Base-by-base conservation (phyloP, 2,329 filamentous ascomycete species). In the Ceratocystis destructans region DNA sequence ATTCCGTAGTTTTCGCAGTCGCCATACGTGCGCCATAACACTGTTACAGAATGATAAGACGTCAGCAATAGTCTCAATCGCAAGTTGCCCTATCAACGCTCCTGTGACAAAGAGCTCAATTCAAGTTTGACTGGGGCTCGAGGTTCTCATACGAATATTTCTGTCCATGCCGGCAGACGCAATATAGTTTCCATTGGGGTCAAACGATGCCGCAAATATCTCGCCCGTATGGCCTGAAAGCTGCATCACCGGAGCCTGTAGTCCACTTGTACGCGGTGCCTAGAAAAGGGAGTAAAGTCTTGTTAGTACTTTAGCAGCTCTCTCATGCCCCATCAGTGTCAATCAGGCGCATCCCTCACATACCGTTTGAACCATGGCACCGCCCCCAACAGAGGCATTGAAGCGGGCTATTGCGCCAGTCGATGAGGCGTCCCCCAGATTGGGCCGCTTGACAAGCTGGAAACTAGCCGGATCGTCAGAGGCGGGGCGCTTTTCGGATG, bases 91-190 rank as follows among this genome's bases (percentile, higher is more conserved):
- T 3, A 12, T 41, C 37, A 20, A 7, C n/a, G 48, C 25, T 4
- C 8, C 6, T 46, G 8, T n/a, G 33, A 4, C 4, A 59, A 33
- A 4, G 10, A 20, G 3, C 48, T 17, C 48, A 25, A 31, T 33
- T 33, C 7, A 22, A 12, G 8, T 33, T 15, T 22, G 8, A 2
- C 10, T n/a, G 44, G 17, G 37, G 22, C 6, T 31, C 22, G 12
- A 2, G 37, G 15, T 59, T 50, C 28, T 78, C 87, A 67, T 78
- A 95, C 90, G 80, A 71, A 99, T 94, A 67, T 86, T 89, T 71
- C 92, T 84, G 74, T 99, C 94, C 89, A 96, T 96, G 12, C 90
- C 94, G 7, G 90, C 93, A 1, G 94, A 97, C 53, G 94, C 94
- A 71, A 97, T 94, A 70, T 90, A 81, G 69, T 91, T 87, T 55